phyloP scores from a whole-genome alignment of 164 flowering plant genomes.

The Stephania yunnanensis region DNA sequence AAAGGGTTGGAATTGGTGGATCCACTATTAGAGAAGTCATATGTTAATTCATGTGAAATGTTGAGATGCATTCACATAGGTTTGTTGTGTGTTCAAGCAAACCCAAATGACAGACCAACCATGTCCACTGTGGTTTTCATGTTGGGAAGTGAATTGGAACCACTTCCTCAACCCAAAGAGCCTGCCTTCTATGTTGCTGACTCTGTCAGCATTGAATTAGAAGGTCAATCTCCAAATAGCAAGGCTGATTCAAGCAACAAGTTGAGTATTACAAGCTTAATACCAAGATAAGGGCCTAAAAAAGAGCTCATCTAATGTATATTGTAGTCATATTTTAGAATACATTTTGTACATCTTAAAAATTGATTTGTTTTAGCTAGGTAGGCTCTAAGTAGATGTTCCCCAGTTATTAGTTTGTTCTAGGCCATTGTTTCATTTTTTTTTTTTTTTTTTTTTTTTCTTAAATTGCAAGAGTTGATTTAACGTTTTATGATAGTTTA shows the following conservation, averaged over 20 bases:
- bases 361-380: background rate
- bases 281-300: background rate
- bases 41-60: constrained; percentile 5
- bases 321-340: no score
- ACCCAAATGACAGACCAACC: constrained; percentile 20
- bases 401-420: background rate
- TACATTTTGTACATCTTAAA: background rate
- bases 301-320: background rate
- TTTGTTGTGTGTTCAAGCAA: constrained; percentile 26
- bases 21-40: constrained; percentile 13
- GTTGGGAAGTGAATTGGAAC: constrained; percentile 15
- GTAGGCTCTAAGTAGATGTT: background rate
- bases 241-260: background rate
- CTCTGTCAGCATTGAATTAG: background rate
- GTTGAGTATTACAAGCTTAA: background rate
- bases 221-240: background rate
- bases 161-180: constrained; percentile 21
- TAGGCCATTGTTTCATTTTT: background rate
- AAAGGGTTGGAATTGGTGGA: constrained; percentile 23
- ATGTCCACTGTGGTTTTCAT: constrained; percentile 22
- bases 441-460: no score
- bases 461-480: background rate
- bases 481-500: background rate
- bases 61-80: constrained; percentile 25
- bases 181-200: constrained; percentile 17